Percentiles rank a stretch among this genome's conserved stretches.
phyloP scores from a whole-genome alignment of 2,329 filamentous ascomycete genomes.

The Bipolaris oryzae region DNA sequence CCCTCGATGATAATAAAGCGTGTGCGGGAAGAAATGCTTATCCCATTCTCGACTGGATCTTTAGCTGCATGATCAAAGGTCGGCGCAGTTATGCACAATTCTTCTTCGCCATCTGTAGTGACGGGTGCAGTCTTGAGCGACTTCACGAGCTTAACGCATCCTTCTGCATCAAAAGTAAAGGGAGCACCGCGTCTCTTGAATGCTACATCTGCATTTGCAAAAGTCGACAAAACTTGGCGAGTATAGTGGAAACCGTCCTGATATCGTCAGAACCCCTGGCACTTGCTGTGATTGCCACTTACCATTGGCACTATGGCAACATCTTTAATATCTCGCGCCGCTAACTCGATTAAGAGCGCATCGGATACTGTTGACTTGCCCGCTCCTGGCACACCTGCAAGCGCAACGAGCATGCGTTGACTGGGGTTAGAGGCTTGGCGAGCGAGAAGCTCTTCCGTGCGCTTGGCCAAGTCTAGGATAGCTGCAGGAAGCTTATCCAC shows the following conservation, averaged over 20 bases:
- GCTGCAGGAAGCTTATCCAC: conserved; percentile 14
- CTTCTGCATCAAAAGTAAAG: conserved; percentile 34
- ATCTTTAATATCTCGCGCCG: conserved; percentile 22
- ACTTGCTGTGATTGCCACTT: background rate
- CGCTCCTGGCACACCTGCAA: conserved; percentile 37
- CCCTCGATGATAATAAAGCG: conserved; percentile 34
- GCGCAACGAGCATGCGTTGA: conserved; percentile 32
- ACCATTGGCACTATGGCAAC: conserved; percentile 36
- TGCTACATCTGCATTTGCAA: conserved; percentile 25
- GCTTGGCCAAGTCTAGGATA: conserved; percentile 30
- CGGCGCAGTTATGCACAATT: conserved; percentile 24
- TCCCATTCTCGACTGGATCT: conserved; percentile 27
- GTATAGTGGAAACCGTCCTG: conserved; percentile 39
- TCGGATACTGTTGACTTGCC: conserved; percentile 37
- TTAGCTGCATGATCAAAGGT: conserved; percentile 36
- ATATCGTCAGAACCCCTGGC: conserved; percentile 1
- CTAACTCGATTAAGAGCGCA: conserved; percentile 29
- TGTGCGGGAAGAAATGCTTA: conserved; percentile 28
- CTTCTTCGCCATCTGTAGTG: conserved; percentile 21
- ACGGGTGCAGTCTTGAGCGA: conserved; percentile 24
- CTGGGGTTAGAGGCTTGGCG: conserved; percentile 26
- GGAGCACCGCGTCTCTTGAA: conserved; percentile 35
- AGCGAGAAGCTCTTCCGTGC: conserved; percentile 24
- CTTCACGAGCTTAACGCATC: conserved; percentile 26
- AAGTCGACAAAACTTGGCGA: conserved; percentile 23